Base-by-base conservation (phyloP, 2,329 filamentous ascomycete species). In the Ophiostoma montium region DNA sequence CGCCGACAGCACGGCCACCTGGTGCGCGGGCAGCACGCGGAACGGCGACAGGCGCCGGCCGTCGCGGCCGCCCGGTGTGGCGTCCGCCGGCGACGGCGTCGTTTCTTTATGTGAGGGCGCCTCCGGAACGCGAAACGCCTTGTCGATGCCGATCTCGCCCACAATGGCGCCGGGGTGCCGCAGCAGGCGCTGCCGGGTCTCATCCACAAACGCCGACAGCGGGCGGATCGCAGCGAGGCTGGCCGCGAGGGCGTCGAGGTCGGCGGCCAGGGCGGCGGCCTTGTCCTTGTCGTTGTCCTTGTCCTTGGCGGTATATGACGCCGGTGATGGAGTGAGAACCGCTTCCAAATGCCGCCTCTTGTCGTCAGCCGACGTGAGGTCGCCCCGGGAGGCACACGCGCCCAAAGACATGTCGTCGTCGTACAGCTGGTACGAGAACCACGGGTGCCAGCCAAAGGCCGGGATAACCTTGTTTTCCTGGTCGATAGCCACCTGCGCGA, bases 381-480 rank as follows among this genome's bases (percentile, higher is more conserved):
- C 36, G 8, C 15, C 33, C 1, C 30, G 12, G 11, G n/a, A 23
- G 2, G 5, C 16, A 19, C 18, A 12, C 11, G 16, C 23, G 19
- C n/a, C 38, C 11, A n/a, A n/a, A n/a, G 11, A n/a, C 3, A 60
- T n/a, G 23, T 27, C 62, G 61, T 86, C 78, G 58, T 81, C 74
- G 59, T 80, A 86, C 57, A 92, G 72, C 55, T 86, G 80, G 61
- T 90, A 71, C 1, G 84, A 83, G 63, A 89, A 90, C 86, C 86
- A 92, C 1, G 86, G 86, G 61, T 92, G 86, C 84, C 85, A 89
- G 18, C 86, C 86, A 64, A 89, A 90, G n/a, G 79, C 78, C 0
- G 86, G 83, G 3, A 90, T 58, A 47, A 71, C 55, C 16, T 58
- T 61, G 56, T 35, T 12, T 35, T 13, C 18, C n/a, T 42, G 47